Percentiles rank a stretch among this genome's conserved stretches.
phyloP scores from a whole-genome alignment of 164 flowering plant species.

The Berberis vulgaris region DNA sequence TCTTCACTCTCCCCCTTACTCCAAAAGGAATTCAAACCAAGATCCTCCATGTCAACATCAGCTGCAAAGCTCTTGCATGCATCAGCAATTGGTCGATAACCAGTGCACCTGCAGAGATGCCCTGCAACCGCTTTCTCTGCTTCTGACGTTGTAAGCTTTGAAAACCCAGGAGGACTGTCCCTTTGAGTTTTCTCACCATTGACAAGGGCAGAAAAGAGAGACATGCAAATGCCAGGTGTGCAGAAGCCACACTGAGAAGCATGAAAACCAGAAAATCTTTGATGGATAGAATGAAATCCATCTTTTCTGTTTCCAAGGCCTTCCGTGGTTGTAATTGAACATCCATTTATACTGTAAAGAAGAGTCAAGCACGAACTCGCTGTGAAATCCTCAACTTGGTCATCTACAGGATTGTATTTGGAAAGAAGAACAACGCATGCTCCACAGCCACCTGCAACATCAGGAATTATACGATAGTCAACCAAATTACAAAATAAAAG shows the following conservation, averaged over 20 bases:
- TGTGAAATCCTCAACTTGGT: conserved; percentile 55
- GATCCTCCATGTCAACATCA: conserved; percentile 88
- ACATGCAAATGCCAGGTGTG: conserved; percentile 94
- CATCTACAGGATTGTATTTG: conserved; percentile 49
- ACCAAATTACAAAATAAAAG: neutral
- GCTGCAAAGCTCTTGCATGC: conserved; percentile 85
- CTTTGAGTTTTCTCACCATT: conserved; percentile 44
- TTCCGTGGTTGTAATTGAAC: conserved; percentile 80
- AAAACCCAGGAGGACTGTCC: conserved; percentile 49
- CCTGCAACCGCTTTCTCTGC: conserved; percentile 74
- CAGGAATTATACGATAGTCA: neutral
- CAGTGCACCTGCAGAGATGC: conserved; percentile 92
- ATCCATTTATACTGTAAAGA: conserved; percentile 68
- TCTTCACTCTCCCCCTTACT: conserved; percentile 33
- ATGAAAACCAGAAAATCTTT: conserved; percentile 79
- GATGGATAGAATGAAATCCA: conserved; percentile 83
- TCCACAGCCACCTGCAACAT: conserved; percentile 80
- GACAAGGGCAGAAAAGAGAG: conserved; percentile 66
- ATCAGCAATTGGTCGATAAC: conserved; percentile 87
- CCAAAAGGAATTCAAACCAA: conserved; percentile 78
- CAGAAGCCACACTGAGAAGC: conserved; percentile 91
- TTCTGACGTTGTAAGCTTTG: conserved; percentile 61
- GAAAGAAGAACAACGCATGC: conserved; percentile 88
- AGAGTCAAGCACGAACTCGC: conserved; percentile 86
- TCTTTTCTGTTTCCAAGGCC: conserved; percentile 77